These are phyloP conservation scores for Penicillium fuscoglaucum DNA, from an alignment of 2,329 filamentous ascomycete species.

Conservation along the genomic window DNA sequence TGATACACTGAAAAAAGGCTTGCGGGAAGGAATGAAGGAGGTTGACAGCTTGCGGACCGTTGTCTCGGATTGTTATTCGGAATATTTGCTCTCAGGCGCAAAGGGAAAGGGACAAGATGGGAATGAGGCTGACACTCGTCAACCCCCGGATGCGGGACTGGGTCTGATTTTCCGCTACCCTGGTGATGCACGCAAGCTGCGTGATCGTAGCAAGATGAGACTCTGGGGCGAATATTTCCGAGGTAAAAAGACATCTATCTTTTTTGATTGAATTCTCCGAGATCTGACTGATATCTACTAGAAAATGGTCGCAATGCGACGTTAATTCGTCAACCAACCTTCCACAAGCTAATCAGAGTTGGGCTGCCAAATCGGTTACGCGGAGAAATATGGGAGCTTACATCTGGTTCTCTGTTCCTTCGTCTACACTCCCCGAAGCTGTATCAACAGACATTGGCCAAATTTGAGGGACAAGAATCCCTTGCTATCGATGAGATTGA, in stretches of 20 bases:
- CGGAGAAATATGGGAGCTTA: conserved; percentile 94
- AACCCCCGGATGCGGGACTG: conserved; percentile 85
- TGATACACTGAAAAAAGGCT: conserved; percentile 86
- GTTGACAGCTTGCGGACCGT: conserved; percentile 82
- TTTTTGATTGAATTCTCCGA: neutral
- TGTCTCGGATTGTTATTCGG: conserved; percentile 83
- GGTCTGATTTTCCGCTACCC: conserved; percentile 94
- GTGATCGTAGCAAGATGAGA: conserved; percentile 95
- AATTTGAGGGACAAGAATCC: conserved; percentile 81
- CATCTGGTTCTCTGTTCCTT: conserved; percentile 86
- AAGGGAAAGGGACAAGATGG: conserved; percentile 52
- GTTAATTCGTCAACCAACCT: conserved; percentile 90
- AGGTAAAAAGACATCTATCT: conserved; percentile 32
- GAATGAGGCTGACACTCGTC: conserved; percentile 46
- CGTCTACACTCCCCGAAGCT: conserved; percentile 81
- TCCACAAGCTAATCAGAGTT: conserved; percentile 95
- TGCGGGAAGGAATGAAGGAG: conserved; percentile 83
- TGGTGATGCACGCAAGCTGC: conserved; percentile 87
- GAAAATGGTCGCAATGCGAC: conserved; percentile 95
- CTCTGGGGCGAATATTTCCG: conserved; percentile 95
- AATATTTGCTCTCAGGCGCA: conserved; percentile 65
- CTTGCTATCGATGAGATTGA: conserved; percentile 98
- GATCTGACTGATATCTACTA: conserved; percentile 26
- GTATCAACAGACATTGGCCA: conserved; percentile 79
- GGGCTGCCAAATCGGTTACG: conserved; percentile 89